Evolutionary conservation across 2,329 filamentous ascomycete genomes (phyloP).

Genomic region (Fragosphaeria purpurea): DNA sequence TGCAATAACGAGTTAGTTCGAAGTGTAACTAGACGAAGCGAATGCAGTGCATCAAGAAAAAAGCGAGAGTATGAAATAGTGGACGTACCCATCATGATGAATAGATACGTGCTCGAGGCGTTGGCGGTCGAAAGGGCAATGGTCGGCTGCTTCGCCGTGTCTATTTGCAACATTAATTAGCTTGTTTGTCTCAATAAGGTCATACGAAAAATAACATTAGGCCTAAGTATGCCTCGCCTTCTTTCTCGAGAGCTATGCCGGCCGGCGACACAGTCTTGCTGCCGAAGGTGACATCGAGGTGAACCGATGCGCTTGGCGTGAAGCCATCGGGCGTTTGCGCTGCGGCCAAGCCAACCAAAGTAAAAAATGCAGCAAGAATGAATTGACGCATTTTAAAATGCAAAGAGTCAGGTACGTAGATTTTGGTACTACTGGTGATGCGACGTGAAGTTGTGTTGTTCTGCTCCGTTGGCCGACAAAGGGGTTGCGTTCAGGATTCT

Average conservation of each 20-base stretch:
- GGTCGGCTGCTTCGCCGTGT: constrained; percentile 16
- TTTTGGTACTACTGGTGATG: too few relatives aligned
- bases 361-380: background rate
- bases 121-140: constrained; percentile 13
- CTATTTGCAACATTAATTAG: constrained; percentile 2
- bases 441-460: too few relatives aligned
- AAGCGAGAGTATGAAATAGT: background rate
- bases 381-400: background rate
- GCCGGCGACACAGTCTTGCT: constrained; percentile 15
- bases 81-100: constrained; percentile 17
- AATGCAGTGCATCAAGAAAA: too few relatives aligned
- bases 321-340: constrained; percentile 18
- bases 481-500: too few relatives aligned
- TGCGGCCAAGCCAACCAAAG: background rate
- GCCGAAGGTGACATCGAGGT: constrained; percentile 17
- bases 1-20: constrained; percentile 1
- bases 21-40: too few relatives aligned
- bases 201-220: background rate
- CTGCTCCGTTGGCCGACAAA: too few relatives aligned
- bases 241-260: constrained; percentile 15
- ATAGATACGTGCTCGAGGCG: constrained; percentile 17
- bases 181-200: background rate
- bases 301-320: constrained; percentile 12
- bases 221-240: constrained; percentile 8
- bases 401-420: too few relatives aligned